These are phyloP conservation scores for Leccinum subgranulosum DNA, from an alignment of 768 basidiomycete genomes.

Conservation along the genomic window DNA sequence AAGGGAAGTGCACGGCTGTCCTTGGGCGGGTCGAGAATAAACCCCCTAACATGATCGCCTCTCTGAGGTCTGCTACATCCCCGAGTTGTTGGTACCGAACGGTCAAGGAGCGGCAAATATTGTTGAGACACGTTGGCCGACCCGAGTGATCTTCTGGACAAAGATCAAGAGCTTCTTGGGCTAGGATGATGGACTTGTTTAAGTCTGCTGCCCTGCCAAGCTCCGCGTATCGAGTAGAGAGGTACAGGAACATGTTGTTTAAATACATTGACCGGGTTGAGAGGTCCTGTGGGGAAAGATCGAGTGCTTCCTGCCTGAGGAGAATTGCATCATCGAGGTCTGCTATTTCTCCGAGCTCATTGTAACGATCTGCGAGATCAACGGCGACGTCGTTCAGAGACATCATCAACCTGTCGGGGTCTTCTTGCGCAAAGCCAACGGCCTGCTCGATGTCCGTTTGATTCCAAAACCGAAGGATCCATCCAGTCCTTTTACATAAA, in stretches of 20 bases:
- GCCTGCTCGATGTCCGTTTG: neutral
- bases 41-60: slow-evolving; percentile 11
- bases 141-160: neutral
- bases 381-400: neutral
- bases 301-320: neutral
- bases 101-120: neutral
- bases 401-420: neutral
- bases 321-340: neutral
- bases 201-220: neutral
- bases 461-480: slow-evolving; percentile 22
- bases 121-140: neutral
- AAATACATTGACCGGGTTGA: neutral
- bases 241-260: neutral
- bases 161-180: neutral
- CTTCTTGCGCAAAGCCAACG: neutral
- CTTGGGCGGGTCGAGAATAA: neutral
- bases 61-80: neutral
- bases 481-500: slow-evolving; percentile 28
- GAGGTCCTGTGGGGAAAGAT: neutral
- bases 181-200: neutral
- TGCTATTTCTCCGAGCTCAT: neutral
- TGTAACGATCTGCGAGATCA: neutral
- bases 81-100: neutral
- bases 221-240: neutral
- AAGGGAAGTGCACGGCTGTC: neutral